Percentiles rank a stretch among this genome's conserved stretches.
These are phyloP conservation scores for Blakeslea trispora DNA, from an alignment of 371 early-diverging fungal genomes.

Conservation along the genomic window DNA sequence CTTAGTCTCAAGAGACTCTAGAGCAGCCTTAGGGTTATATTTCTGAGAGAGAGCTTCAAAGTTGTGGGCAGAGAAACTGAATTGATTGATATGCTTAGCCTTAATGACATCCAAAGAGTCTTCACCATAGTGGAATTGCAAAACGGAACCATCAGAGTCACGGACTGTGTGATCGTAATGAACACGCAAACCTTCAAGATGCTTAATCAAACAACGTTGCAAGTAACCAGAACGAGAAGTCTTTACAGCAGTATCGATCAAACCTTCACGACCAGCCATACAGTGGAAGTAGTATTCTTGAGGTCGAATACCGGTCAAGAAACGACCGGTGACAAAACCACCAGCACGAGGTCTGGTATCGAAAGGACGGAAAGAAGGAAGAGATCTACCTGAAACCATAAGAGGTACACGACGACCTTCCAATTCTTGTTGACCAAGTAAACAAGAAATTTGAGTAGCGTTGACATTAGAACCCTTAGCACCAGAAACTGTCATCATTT, in stretches of 20 bases:
- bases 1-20: slow-evolving; percentile 74
- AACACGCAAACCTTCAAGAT: slow-evolving; percentile 96
- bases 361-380: slow-evolving; percentile 94
- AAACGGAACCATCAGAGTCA: slow-evolving; percentile 90
- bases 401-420: slow-evolving; percentile 99
- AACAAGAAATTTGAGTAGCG: slow-evolving; percentile 97
- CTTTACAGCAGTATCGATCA: slow-evolving; percentile 99
- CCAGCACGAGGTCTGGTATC: slow-evolving; percentile 93
- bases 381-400: slow-evolving; percentile 97
- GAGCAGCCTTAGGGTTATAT: slow-evolving; percentile 76
- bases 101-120: slow-evolving; percentile 99
- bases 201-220: slow-evolving; percentile 99
- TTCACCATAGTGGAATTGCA: slow-evolving; percentile 99
- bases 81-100: slow-evolving; percentile 86
- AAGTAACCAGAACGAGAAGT: slow-evolving; percentile 99
- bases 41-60: slow-evolving; percentile 79
- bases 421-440: slow-evolving; percentile 99
- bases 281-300: slow-evolving; percentile 93
- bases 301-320: slow-evolving; percentile 99
- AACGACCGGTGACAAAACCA: slow-evolving; percentile 98
- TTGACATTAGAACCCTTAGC: slow-evolving; percentile 99
- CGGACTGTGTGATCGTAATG: slow-evolving; percentile 98
- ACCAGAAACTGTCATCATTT: slow-evolving; percentile 98
- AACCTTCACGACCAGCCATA: slow-evolving; percentile 99
- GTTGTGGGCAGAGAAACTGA: slow-evolving; percentile 94